phyloP scores from a whole-genome alignment of 2,329 filamentous ascomycete genomes.

The Cladophialophora yegresii region DNA sequence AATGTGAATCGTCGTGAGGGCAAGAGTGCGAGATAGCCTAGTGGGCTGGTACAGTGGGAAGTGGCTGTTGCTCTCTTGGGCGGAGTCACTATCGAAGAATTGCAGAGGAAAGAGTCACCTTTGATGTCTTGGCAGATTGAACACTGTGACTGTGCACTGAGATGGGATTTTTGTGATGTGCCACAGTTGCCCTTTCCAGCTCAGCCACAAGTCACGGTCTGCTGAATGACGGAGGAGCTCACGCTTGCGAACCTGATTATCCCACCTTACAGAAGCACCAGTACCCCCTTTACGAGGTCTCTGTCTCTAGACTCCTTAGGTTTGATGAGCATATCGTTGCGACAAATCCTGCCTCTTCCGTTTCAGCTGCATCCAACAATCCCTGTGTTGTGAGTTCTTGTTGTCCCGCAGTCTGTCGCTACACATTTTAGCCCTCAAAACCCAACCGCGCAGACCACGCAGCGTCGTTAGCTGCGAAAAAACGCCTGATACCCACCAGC shows the following conservation, averaged over 20 bases:
- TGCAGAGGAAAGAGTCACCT: background rate
- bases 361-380: conserved; percentile 1
- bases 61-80: background rate
- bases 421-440: conserved; percentile 11
- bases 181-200: conserved; percentile 9
- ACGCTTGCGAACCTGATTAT: conserved; percentile 21
- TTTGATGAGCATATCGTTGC: background rate
- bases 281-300: conserved; percentile 5
- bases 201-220: conserved; percentile 12
- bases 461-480: background rate
- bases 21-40: background rate
- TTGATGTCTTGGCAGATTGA: background rate
- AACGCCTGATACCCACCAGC: conserved; percentile 1
- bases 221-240: conserved; percentile 26
- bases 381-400: conserved; percentile 22
- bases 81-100: background rate
- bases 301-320: background rate
- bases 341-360: conserved; percentile 1
- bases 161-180: conserved; percentile 1
- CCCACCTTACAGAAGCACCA: conserved; percentile 21
- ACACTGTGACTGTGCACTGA: background rate
- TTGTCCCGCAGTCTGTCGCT: background rate
- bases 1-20: background rate
- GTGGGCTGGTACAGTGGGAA: background rate
- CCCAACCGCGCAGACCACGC: conserved; percentile 8